These are phyloP conservation scores for Cadophora sp. DNA, from an alignment of 2,329 filamentous ascomycete species.

Conservation along the genomic window DNA sequence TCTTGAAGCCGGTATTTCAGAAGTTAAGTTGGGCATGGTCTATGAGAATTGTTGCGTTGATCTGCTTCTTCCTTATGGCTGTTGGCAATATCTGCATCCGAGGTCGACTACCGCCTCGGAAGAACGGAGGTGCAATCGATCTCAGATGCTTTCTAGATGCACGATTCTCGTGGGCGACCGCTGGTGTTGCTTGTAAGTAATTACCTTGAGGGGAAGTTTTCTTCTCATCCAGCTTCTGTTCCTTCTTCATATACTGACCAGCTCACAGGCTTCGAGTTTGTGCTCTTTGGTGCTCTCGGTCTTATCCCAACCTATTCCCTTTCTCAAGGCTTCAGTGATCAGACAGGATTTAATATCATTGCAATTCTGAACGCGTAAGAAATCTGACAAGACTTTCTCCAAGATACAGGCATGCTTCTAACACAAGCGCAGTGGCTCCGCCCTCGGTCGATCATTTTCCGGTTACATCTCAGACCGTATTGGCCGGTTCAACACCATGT, in stretches of 20 bases:
- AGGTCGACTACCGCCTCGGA: conserved; percentile 67
- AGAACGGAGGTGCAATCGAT: conserved; percentile 64
- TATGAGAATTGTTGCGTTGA: conserved; percentile 38
- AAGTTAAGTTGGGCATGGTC: conserved; percentile 40
- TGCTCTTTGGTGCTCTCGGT: conserved; percentile 80
- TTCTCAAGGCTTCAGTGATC: conserved; percentile 64
- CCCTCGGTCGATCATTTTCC: conserved; percentile 36
- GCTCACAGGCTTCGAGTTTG: conserved; percentile 65
- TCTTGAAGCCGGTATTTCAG: conserved; percentile 43
- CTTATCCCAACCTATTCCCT: conserved; percentile 83
- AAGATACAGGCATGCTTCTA: neutral
- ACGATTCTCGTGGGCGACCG: conserved; percentile 48
- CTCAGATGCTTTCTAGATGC: conserved; percentile 71
- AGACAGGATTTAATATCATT: conserved; percentile 79
- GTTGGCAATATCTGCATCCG: conserved; percentile 43
- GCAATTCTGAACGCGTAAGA: conserved; percentile 77
- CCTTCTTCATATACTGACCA: neutral
- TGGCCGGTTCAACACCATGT: conserved; percentile 40
- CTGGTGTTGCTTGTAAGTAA: conserved; percentile 47
- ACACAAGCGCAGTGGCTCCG: conserved; percentile 33
- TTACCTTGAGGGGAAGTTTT: no score
- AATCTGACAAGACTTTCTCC: neutral
- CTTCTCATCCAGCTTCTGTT: neutral
- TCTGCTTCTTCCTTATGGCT: conserved; percentile 35
- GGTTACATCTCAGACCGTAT: conserved; percentile 38